Conservation (phyloP, 2,329 filamentous ascomycete species). For the Aspergillus carbonarius region DNA sequence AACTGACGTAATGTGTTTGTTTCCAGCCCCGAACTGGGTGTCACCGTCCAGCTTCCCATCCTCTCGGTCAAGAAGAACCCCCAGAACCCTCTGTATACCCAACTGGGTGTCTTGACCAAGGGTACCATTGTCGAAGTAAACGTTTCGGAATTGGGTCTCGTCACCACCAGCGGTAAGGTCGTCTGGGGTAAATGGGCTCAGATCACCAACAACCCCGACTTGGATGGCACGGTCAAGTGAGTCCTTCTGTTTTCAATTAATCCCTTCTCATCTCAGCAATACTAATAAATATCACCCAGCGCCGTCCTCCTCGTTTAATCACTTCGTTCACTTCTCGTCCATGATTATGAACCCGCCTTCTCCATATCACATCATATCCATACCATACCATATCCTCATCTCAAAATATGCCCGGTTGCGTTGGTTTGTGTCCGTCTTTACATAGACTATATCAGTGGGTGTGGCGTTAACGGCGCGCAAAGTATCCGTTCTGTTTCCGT, state of each 20-base stretch:
- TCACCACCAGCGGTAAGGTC: conserved; percentile 88
- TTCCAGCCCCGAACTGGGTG: conserved; percentile 66
- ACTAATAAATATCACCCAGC: not conserved
- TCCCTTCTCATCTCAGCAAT: not conserved
- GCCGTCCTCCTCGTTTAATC: conserved; percentile 3
- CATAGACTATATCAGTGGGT: conserved; percentile 3
- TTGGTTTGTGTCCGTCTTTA: not conserved
- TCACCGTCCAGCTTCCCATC: conserved; percentile 85
- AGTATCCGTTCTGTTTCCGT: conserved; percentile 2
- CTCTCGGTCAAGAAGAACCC: conserved; percentile 80
- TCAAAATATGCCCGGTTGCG: not conserved
- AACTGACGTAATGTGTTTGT: conserved; percentile 13
- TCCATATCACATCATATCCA: not conserved
- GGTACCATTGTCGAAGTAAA: conserved; percentile 89
- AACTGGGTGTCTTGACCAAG: conserved; percentile 84
- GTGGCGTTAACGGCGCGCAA: conserved; percentile 8
- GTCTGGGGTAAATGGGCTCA: conserved; percentile 87
- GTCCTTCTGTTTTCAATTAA: too few relatives aligned
- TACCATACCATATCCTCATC: not conserved
- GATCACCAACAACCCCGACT: conserved; percentile 56
- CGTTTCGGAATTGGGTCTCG: conserved; percentile 84
- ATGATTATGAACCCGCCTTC: conserved; percentile 1
- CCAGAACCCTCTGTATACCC: conserved; percentile 86
- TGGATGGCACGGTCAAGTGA: conserved; percentile 62
- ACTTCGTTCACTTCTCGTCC: not conserved